Evolutionary conservation across 106 monocot species (phyloP).

Genomic region (Dactylorhiza incarnata): DNA sequence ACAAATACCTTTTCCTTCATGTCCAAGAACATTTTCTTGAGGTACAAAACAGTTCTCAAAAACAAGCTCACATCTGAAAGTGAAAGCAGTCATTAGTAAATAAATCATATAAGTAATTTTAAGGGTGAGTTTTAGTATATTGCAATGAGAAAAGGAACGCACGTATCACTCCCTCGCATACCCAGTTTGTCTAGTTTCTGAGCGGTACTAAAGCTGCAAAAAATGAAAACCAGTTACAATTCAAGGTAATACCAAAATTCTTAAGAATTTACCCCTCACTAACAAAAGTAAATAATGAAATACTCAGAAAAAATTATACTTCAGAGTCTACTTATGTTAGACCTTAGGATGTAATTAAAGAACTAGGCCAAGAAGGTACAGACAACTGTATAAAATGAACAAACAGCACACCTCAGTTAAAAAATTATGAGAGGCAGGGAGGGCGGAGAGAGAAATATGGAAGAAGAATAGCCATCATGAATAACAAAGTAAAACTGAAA

Average conservation of each 20-base stretch:
- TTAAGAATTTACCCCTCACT: background rate
- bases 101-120: background rate
- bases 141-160: constrained; percentile 16
- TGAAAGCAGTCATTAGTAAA: background rate
- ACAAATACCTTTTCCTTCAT: constrained; percentile 83
- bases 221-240: background rate
- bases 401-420: background rate
- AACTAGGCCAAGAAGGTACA: background rate
- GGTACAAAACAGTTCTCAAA: constrained; percentile 98
- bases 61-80: constrained; percentile 88
- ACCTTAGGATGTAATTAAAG: background rate
- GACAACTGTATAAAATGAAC: background rate
- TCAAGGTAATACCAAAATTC: background rate
- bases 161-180: constrained; percentile 99
- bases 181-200: constrained; percentile 98
- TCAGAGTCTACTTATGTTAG: background rate
- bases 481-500: no score
- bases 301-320: background rate
- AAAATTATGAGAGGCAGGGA: background rate
- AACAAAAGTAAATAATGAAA: background rate
- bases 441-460: background rate
- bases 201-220: constrained; percentile 83
- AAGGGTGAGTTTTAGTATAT: background rate
- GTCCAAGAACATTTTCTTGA: constrained; percentile 79
- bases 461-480: background rate